phyloP scores from a whole-genome alignment of 2,329 filamentous ascomycete species.

The Polychaeton citri region DNA sequence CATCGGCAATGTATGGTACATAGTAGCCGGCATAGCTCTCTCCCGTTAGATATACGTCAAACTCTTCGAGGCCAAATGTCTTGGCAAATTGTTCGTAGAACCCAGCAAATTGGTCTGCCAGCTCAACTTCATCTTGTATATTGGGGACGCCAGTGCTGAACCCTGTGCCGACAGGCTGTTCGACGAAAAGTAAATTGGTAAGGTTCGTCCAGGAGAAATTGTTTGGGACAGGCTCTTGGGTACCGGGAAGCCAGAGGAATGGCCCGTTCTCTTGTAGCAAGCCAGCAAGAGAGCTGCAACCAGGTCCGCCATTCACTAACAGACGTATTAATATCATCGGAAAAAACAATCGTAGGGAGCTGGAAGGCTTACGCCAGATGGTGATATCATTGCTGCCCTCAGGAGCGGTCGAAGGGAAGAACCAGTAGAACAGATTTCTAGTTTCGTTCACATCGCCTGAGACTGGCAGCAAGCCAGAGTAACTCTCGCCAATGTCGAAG shows the following conservation, averaged over 20 bases:
- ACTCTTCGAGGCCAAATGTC: slow-evolving; percentile 41
- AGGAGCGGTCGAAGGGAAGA: slow-evolving; percentile 39
- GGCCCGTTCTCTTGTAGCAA: slow-evolving; percentile 11
- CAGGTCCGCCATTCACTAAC: slow-evolving; percentile 12
- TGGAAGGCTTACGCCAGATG: slow-evolving; percentile 28
- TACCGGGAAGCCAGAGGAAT: slow-evolving; percentile 32
- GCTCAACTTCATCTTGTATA: slow-evolving; percentile 34
- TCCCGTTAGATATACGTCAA: slow-evolving; percentile 52
- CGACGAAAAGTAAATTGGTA: slow-evolving; percentile 62
- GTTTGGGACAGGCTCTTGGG: slow-evolving; percentile 27
- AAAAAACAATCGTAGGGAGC: too few species aligned
- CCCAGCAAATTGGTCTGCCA: slow-evolving; percentile 33
- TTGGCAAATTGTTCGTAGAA: slow-evolving; percentile 44
- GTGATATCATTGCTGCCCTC: slow-evolving; percentile 36
- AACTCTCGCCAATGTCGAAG: slow-evolving; percentile 32
- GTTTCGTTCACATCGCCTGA: slow-evolving; percentile 31
- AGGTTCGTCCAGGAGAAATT: slow-evolving; percentile 43
- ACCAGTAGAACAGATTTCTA: slow-evolving; percentile 41
- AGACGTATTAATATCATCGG: too few species aligned
- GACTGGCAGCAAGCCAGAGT: slow-evolving; percentile 40
- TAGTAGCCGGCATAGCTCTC: slow-evolving; percentile 53
- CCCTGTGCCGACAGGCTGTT: slow-evolving; percentile 36
- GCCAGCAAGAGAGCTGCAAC: slow-evolving; percentile 10
- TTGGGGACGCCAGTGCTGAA: slow-evolving; percentile 30
- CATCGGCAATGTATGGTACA: slow-evolving; percentile 43